Conservation (phyloP, 352 stramenopile genomes). For the Pythium utonaiense region DNA sequence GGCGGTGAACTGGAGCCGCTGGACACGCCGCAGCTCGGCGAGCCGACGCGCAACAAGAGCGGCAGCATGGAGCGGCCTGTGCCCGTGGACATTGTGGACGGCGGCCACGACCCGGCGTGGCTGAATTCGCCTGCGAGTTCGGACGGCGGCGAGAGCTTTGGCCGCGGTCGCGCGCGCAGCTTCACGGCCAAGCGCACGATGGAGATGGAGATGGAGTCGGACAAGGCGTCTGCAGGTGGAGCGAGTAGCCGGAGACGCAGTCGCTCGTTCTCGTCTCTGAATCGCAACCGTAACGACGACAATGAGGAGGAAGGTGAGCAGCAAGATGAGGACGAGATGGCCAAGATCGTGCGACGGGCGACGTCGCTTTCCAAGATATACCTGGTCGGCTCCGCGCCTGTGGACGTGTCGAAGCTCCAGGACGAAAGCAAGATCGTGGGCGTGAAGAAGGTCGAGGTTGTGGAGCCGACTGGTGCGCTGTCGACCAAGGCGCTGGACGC, state of each 20-base stretch:
- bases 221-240: not conserved
- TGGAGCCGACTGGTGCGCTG: conserved; percentile 69
- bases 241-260: conserved; percentile 43
- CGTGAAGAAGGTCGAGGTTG: conserved; percentile 70
- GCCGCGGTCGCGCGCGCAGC: conserved; percentile 35
- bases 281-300: conserved; percentile 6
- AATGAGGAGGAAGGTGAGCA: conserved; percentile 14
- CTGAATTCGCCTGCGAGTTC: conserved; percentile 21
- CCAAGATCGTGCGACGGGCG: conserved; percentile 58
- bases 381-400: conserved; percentile 69
- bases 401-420: conserved; percentile 78
- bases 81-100: conserved; percentile 32
- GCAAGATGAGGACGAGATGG: conserved; percentile 29
- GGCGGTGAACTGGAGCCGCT: conserved; percentile 5
- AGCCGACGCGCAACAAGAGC: conserved; percentile 14
- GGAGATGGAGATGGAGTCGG: conserved; percentile 27
- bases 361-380: conserved; percentile 84
- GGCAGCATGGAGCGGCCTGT: conserved; percentile 25
- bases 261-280: conserved; percentile 62
- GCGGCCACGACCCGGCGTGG: conserved; percentile 34
- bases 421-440: conserved; percentile 73
- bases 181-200: conserved; percentile 43
- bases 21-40: not conserved
- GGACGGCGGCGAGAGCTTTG: conserved; percentile 17
- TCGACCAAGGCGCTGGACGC: conserved; percentile 76